Evolutionary conservation across 2,329 filamentous ascomycete genomes (phyloP), one percentile per base, ranked within the genome.

Genomic region (Ploettnerulaceae sp.): DNA sequence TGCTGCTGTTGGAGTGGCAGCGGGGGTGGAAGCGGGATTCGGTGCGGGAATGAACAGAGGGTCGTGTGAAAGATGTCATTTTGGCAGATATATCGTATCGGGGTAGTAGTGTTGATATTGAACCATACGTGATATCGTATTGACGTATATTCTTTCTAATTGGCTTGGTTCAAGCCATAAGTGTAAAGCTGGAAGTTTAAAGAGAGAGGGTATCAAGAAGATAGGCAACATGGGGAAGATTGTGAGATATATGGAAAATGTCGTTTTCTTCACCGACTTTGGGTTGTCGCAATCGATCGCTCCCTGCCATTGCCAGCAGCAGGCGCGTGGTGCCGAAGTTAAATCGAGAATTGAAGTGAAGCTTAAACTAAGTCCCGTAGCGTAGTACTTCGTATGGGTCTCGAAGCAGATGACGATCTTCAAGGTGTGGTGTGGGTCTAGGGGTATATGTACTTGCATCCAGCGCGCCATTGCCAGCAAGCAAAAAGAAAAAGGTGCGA

Each of bases 351-450:
- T n/a, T n/a, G n/a, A n/a, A n/a, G n/a, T n/a, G n/a, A n/a, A n/a
- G n/a, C n/a, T n/a, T n/a, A n/a, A n/a, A n/a, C n/a, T 31, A 28
- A 29, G 24, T 40, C 28, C 37, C 37, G 31, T 34, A 34, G n/a
- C n/a, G n/a, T n/a, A n/a, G n/a, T n/a, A n/a, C n/a, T n/a, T n/a
- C n/a, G n/a, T n/a, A n/a, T n/a, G n/a, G n/a, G n/a, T n/a, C n/a
- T n/a, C n/a, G n/a, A n/a, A n/a, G n/a, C n/a, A n/a, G n/a, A n/a
- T n/a, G n/a, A n/a, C n/a, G n/a, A n/a, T n/a, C n/a, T n/a, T n/a
- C n/a, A n/a, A n/a, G n/a, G n/a, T n/a, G n/a, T n/a, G n/a, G n/a
- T n/a, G n/a, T n/a, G n/a, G n/a, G n/a, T n/a, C n/a, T n/a, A n/a
- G n/a, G n/a, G n/a, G n/a, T n/a, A n/a, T n/a, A n/a, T n/a, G n/a